Evolutionary conservation across 2,329 filamentous ascomycete genomes (phyloP), one percentile per base, ranked within the genome.

Genomic region (Penicillium aurantiogriseum): DNA sequence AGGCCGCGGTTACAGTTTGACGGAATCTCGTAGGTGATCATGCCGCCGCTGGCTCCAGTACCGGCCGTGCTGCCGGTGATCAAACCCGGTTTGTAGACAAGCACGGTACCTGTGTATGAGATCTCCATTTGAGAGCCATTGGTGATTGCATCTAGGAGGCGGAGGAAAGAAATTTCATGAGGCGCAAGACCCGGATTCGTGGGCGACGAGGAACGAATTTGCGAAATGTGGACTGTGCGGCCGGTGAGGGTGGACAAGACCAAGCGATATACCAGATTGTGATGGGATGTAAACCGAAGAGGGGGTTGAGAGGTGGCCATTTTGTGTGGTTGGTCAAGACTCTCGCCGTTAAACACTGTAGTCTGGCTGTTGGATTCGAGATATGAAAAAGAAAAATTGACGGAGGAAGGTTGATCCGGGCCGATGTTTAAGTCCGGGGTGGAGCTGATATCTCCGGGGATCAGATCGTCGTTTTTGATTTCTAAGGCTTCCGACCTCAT

Each of bases 91-190:
- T 90, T 89, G 78, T 95, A 99, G 38, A 92, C 88, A 55, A 99
- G 85, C 1, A 91, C 92, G 0, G 94, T 97, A 71, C 94, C 94
- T 1, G 92, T 97, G 78, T 96, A 94, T 11, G 92, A 96, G 67
- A 99, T 96, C 70, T 97, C 92, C 78, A 97, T 91, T 55, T 89
- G 87, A 57, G 90, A 90, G 77, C 94, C 94, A 81, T 99, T 99
- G 70, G 94, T 99, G 68, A 99, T 83, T 65, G 91, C 85, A 76
- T 97, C 94, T 70, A 99, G 87, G 19, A 99, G 89, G 56, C 94
- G 92, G 33, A 99, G 84, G 76, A 99, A 93, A 46, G 94, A 97
- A 69, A 97, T 88, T 78, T 99, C 94, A 79, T 96, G 89, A 48
- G 91, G 88, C 53, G 91, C 88, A 54, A 99, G 89, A 69, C 94